phyloP scores from a whole-genome alignment of 2,329 filamentous ascomycete genomes.

The Chrysosporium keratinophilum region DNA sequence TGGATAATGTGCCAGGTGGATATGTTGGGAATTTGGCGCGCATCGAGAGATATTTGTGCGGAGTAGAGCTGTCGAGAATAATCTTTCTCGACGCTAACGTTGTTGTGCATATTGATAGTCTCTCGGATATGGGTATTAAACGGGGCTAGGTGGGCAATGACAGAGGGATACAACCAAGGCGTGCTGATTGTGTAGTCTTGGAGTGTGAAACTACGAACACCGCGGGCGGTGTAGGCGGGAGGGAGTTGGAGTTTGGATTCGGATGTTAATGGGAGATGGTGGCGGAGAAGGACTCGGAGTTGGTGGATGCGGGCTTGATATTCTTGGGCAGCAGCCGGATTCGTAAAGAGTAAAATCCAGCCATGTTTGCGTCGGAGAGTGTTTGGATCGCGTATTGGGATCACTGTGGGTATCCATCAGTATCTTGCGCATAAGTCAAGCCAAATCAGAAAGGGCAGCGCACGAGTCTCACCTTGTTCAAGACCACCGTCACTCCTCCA shows the following conservation, averaged over 20 bases:
- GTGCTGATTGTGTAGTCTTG: conserved; percentile 18
- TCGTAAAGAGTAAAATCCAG: conserved; percentile 20
- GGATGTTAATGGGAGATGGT: conserved; percentile 12
- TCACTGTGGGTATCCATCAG: conserved; percentile 14
- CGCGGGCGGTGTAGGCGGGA: conserved; percentile 10
- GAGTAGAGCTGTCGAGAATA: conserved; percentile 10
- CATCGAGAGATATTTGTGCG: conserved; percentile 17
- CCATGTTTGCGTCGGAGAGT: conserved; percentile 15
- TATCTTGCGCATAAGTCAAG: background rate
- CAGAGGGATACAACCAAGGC: conserved; percentile 15
- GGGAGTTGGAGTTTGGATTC: conserved; percentile 14
- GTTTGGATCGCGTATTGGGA: conserved; percentile 16
- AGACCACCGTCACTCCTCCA: conserved; percentile 15
- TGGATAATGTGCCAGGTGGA: conserved; percentile 10
- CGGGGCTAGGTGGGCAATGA: conserved; percentile 15
- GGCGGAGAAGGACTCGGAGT: conserved; percentile 14
- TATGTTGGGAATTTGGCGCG: conserved; percentile 2
- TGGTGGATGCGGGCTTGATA: conserved; percentile 17
- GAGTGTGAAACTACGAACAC: conserved; percentile 6
- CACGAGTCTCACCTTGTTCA: conserved; percentile 17
- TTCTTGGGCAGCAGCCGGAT: conserved; percentile 17
- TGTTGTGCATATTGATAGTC: conserved; percentile 14
- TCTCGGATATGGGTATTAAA: conserved; percentile 15
- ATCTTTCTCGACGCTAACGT: conserved; percentile 1
- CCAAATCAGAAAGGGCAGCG: no score